A percentile compares a stretch with the other conserved stretches of the same genome.
phyloP scores from a whole-genome alignment of 176 grass and related monocot species.

The Paspalum notatum region DNA sequence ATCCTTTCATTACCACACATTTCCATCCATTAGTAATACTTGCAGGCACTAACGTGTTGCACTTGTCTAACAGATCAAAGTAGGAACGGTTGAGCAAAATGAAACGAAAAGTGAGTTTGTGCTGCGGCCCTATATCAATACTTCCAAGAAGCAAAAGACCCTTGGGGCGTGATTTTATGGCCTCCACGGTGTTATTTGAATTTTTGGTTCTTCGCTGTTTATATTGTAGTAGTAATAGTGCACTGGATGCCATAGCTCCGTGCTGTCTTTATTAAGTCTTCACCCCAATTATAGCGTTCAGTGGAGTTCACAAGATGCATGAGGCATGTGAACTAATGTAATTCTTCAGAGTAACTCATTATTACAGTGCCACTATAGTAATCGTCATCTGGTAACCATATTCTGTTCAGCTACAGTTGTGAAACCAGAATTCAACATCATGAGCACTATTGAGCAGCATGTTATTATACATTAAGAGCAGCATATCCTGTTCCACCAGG shows the following conservation, averaged over 20 bases:
- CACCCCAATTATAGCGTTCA: not conserved
- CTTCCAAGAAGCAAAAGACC: conserved; percentile 71
- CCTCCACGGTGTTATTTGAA: not conserved
- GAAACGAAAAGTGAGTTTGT: conserved; percentile 78
- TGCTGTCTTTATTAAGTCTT: not conserved
- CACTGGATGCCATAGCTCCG: not conserved
- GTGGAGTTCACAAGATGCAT: not conserved
- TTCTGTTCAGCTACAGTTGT: too few species aligned
- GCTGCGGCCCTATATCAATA: conserved; percentile 75
- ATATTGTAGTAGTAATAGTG: not conserved
- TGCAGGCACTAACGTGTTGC: not conserved
- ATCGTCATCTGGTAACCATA: too few species aligned
- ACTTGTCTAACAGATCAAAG: conserved; percentile 58
- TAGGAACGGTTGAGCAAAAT: conserved; percentile 68
- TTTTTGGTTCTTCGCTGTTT: not conserved
- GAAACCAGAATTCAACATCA: too few species aligned
- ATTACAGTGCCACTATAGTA: too few species aligned
- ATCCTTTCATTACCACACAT: not conserved
- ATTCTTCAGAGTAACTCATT: too few species aligned
- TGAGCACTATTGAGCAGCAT: too few species aligned
- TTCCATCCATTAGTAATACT: too few species aligned
- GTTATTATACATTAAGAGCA: too few species aligned
- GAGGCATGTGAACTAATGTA: too few species aligned
- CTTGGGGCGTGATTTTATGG: conserved; percentile 57
- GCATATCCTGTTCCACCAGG: too few species aligned